phyloP scores from a whole-genome alignment of 805 yeast genomes.

The Lipomyces starkeyi region DNA sequence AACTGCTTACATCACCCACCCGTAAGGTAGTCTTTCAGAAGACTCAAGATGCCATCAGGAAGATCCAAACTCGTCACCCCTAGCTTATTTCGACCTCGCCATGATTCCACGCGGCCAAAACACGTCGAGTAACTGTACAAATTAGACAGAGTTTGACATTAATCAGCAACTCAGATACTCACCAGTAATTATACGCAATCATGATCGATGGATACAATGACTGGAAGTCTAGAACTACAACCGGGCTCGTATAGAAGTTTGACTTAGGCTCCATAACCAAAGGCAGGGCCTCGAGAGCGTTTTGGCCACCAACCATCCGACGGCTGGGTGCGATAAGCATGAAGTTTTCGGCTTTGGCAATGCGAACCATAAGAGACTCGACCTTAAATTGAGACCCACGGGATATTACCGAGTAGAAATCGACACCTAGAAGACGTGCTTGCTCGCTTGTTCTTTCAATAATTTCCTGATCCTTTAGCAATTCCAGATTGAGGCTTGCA shows the following conservation, averaged over 20 bases:
- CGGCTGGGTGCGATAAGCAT: conserved; percentile 80
- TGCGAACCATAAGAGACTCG: conserved; percentile 77
- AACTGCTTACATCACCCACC: conserved; percentile 8
- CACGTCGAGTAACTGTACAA: conserved; percentile 50
- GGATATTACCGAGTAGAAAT: conserved; percentile 82
- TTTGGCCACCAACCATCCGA: conserved; percentile 79
- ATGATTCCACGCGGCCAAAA: conserved; percentile 46
- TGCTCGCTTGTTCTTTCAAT: conserved; percentile 74
- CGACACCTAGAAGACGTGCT: conserved; percentile 85
- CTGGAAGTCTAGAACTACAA: conserved; percentile 90
- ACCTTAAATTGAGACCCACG: conserved; percentile 95
- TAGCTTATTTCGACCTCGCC: conserved; percentile 47
- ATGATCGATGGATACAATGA: conserved; percentile 91
- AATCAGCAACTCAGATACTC: background rate
- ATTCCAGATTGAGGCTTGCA: conserved; percentile 52
- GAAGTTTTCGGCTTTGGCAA: conserved; percentile 77
- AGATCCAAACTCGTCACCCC: conserved; percentile 48
- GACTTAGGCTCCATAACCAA: conserved; percentile 92
- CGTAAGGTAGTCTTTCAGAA: conserved; percentile 60
- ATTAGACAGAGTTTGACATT: background rate
- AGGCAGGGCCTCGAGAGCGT: conserved; percentile 85
- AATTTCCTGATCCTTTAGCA: conserved; percentile 67
- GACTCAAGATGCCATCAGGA: conserved; percentile 61
- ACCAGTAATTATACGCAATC: conserved; percentile 90
- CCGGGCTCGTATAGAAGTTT: conserved; percentile 82